Evolutionary conservation across 805 yeast genomes (phyloP), one percentile per base, ranked within the genome.

Genomic region (Spathaspora passalidarum): DNA sequence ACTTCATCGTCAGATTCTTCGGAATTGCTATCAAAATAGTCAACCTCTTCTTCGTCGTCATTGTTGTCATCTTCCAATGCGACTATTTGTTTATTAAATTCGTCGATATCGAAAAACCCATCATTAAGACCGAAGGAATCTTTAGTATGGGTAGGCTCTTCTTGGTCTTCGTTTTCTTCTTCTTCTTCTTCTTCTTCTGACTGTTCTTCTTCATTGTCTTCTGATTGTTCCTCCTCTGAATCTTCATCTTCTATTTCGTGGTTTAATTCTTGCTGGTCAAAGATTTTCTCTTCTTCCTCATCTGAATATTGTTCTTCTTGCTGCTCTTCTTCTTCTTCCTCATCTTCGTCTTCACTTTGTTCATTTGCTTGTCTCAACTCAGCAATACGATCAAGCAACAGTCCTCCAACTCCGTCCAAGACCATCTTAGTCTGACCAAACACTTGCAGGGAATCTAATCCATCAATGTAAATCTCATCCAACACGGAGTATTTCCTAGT

Each of bases 351-450:
- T 44, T 69, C 66, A 44, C 63, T 62, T n/a, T 59, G 62, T 19
- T 62, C 66, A 6, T 77, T 78, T 26, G 71, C 65, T 48, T 66
- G 67, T 51, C 69, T 77, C 47, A 84, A 57, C 32, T 66, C 71
- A 2, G 82, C 82, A 38, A 88, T 76, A 43, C 75, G 75, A 16
- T 73, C 79, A 59, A 87, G 60, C 29, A 89, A 65, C 37, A 75
- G 73, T 40, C 84, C 89, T 21, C 84, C 81, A 10, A 86, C 85
- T 6, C 84, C 85, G 48, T 90, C 97, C 32, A 89, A 69, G 16
- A 92, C 84, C 68, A 92, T 77, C 63, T 87, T 88, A 2, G 88
- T 84, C 65, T 92, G 98, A 46, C 92, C 96, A 89, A 92, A 92
- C 0, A 94, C 90, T 61, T 92, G 98, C 34, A 85, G 78, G 19